Conservation (phyloP, 1,139 yeast species). For the Kazachstania sp. region DNA sequence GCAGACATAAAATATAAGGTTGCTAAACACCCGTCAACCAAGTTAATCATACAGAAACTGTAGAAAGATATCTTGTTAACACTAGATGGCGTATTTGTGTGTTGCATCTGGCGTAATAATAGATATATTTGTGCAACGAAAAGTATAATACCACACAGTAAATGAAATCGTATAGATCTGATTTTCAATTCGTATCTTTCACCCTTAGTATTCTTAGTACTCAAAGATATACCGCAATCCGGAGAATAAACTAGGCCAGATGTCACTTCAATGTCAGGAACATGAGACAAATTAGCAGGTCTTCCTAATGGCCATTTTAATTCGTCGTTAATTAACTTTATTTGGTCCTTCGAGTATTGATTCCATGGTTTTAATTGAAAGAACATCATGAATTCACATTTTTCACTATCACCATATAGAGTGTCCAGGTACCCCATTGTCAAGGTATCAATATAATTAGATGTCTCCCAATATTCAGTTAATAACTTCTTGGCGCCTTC, state of each 20-base stretch:
- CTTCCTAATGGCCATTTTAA: constrained; percentile 62
- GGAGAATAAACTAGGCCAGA: constrained; percentile 71
- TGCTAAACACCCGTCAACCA: constrained; percentile 62
- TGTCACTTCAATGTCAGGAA: constrained; percentile 50
- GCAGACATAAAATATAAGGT: constrained; percentile 55
- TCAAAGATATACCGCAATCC: constrained; percentile 65
- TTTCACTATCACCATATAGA: constrained; percentile 29
- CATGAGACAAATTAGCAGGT: constrained; percentile 45
- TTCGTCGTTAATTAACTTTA: constrained; percentile 63
- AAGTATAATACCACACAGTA: constrained; percentile 43
- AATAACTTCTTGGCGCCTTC: constrained; percentile 35
- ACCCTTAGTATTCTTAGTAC: constrained; percentile 44
- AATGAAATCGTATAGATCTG: constrained; percentile 36
- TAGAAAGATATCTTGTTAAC: constrained; percentile 62
- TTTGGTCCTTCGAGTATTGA: constrained; percentile 40
- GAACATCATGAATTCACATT: constrained; percentile 66
- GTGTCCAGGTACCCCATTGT: constrained; percentile 37
- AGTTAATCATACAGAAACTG: constrained; percentile 45
- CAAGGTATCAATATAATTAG: constrained; percentile 30
- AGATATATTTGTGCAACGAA: constrained; percentile 42
- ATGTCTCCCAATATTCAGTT: constrained; percentile 31
- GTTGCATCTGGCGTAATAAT: constrained; percentile 57
- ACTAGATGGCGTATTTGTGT: constrained; percentile 71
- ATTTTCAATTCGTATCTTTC: constrained; percentile 45
- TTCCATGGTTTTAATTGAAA: constrained; percentile 60